Evolutionary conservation across 768 basidiomycete species (phyloP).

Genomic region (Cystofilobasidium macerans): DNA sequence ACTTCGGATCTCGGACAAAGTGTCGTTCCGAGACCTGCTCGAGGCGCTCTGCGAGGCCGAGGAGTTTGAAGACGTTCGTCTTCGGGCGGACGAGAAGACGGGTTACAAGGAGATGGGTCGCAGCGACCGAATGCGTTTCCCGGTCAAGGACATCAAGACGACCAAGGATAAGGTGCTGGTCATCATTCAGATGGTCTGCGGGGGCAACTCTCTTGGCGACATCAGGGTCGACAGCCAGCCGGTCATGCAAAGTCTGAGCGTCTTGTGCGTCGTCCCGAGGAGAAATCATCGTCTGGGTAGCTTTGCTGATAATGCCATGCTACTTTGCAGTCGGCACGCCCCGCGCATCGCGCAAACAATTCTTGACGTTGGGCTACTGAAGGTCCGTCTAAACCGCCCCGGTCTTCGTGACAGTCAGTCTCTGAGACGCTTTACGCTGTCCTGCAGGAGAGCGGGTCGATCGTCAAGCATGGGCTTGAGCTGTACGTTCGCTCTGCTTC

Average conservation of each 20-base stretch:
- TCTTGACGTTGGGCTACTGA: conserved; percentile 17
- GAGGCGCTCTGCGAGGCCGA: conserved; percentile 22
- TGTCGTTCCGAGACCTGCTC: conserved; percentile 20
- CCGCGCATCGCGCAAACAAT: conserved; percentile 16
- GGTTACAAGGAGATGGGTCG: conserved; percentile 11
- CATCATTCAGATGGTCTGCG: conserved; percentile 20
- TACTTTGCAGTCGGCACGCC: conserved; percentile 12
- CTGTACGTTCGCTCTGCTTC: conserved; percentile 6
- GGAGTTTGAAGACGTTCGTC: conserved; percentile 24
- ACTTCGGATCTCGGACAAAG: conserved; percentile 1
- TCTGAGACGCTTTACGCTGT: background rate
- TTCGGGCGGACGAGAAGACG: conserved; percentile 17
- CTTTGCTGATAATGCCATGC: no score
- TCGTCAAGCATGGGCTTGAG: conserved; percentile 22
- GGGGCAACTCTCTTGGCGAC: conserved; percentile 11
- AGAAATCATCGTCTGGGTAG: no score
- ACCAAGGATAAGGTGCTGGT: conserved; percentile 25
- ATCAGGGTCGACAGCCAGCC: conserved; percentile 10
- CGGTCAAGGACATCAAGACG: conserved; percentile 13
- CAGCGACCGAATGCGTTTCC: conserved; percentile 11
- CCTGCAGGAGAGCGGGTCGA: conserved; percentile 5
- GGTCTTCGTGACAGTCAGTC: background rate
- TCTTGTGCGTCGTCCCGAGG: conserved; percentile 13
- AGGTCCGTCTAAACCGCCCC: background rate
- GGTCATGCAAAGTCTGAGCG: background rate